Evolutionary conservation across 805 yeast species (phyloP).

Genomic region (Candida xyloterini): DNA sequence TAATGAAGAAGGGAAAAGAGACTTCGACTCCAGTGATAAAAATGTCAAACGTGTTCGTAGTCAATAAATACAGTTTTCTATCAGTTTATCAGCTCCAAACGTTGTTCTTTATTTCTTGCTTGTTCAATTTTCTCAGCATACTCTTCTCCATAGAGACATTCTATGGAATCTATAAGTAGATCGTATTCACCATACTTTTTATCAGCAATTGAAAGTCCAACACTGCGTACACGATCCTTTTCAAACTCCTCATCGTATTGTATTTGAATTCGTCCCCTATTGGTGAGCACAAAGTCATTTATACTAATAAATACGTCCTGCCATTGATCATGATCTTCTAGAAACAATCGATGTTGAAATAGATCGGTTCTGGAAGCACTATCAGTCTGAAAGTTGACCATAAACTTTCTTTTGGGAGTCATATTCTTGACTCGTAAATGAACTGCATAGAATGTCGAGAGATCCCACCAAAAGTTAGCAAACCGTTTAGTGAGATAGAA

Average conservation of each 20-base stretch:
- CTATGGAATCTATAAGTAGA: slow-evolving; percentile 68
- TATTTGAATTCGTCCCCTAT: slow-evolving; percentile 60
- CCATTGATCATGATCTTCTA: slow-evolving; percentile 59
- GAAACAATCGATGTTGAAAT: slow-evolving; percentile 76
- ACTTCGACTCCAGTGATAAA: slow-evolving; percentile 4
- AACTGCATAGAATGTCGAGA: slow-evolving; percentile 59
- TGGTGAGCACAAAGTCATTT: slow-evolving; percentile 76
- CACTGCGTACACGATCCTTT: slow-evolving; percentile 60
- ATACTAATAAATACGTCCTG: slow-evolving; percentile 78
- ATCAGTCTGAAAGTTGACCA: slow-evolving; percentile 79
- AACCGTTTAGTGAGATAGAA: slow-evolving; percentile 36
- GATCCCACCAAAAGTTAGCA: slow-evolving; percentile 60
- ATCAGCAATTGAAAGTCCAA: slow-evolving; percentile 78
- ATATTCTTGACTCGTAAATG: slow-evolving; percentile 73
- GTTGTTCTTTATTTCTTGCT: slow-evolving; percentile 29
- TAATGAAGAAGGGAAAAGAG: slow-evolving; percentile 4
- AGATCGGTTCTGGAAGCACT: slow-evolving; percentile 74
- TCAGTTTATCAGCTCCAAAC: not conserved
- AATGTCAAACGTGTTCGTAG: slow-evolving; percentile 6
- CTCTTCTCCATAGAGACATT: slow-evolving; percentile 59
- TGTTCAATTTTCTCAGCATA: slow-evolving; percentile 40
- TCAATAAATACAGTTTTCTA: slow-evolving; percentile 1
- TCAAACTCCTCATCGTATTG: slow-evolving; percentile 59
- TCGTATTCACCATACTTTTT: slow-evolving; percentile 73
- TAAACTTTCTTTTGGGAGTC: slow-evolving; percentile 52